Base-by-base conservation (phyloP, 2,329 filamentous ascomycete genomes). In the Diaporthe australafricana region DNA sequence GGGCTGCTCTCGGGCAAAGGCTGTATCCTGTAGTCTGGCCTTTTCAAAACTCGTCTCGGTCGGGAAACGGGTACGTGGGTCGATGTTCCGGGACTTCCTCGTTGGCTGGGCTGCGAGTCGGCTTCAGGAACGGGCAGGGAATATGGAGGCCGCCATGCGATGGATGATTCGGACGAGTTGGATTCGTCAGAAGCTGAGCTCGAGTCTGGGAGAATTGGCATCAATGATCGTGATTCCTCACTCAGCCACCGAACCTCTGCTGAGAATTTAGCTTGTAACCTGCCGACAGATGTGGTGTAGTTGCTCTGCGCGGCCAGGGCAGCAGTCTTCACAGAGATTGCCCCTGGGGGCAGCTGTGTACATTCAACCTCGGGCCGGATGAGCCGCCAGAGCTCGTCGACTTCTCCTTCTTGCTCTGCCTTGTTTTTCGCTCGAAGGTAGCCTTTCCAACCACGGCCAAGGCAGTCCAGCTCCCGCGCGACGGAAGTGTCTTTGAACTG, bases 391-490 rank as follows among this genome's bases (percentile, higher is more conserved):
- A 57, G 57, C 5, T 60, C 30, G 12, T 60, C 30, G 25, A 20
- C 9, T 17, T 27, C 48, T 14, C 27, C 52, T n/a, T 50, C 30
- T 3, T 57, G 16, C 27, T 30, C 66, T 48, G 66, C 66, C 42
- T 5, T 30, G 4, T 48, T n/a, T 4, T 20, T 40, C 9, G 66
- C 53, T 27, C 66, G 53, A 5, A 50, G 9, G 40, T 48, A 69
- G 3, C 66, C 66, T n/a, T 50, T 11, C 66, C 66, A 69, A 2
- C 66, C 66, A 25, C 66, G 66, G 17, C 42, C 66, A 16, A 69
- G 53, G n/a, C 55, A 30, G 14, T 69, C 12, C 16, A 69, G 53
- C 9, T 27, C 17, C n/a, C 20, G 38, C 3, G 66, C 42, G 27
- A 50, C 16, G 6, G 66, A n/a, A 9, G 16, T 20, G 14, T 50